phyloP scores from a whole-genome alignment of 345 rosid genomes.

The Geranium brycei region DNA sequence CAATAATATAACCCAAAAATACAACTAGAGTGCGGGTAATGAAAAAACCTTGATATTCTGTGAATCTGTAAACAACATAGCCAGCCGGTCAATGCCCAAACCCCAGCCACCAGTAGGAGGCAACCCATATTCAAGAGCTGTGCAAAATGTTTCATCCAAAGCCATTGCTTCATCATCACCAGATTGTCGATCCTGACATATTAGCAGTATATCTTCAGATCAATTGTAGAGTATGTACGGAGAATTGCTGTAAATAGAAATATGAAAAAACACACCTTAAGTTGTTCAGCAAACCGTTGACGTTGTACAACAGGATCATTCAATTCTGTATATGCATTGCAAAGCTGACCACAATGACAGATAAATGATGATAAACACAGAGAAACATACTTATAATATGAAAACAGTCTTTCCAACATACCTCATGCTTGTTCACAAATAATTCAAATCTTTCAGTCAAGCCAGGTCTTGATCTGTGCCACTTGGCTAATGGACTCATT shows the following conservation, averaged over 20 bases:
- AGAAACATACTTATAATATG: too few species aligned
- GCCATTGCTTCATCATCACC: constrained; percentile 99
- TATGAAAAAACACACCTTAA: constrained; percentile 39
- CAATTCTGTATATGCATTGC: constrained; percentile 93
- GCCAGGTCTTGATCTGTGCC: constrained; percentile 60
- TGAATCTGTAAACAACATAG: constrained; percentile 87
- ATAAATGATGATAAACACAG: constrained; percentile 3
- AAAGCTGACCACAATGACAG: constrained; percentile 31
- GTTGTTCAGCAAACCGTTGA: constrained; percentile 81
- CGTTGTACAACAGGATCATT: constrained; percentile 97
- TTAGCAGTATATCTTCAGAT: too few species aligned
- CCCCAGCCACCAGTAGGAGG: constrained; percentile 99
- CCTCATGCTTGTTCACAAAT: constrained; percentile 85
- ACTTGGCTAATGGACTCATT: constrained; percentile 83
- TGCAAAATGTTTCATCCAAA: constrained; percentile 80
- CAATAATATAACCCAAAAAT: not conserved
- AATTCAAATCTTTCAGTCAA: constrained; percentile 92
- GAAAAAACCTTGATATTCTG: constrained; percentile 75
- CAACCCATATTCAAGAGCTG: constrained; percentile 74
- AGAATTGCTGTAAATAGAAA: not conserved
- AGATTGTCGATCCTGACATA: constrained; percentile 61
- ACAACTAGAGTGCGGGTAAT: constrained; percentile 3
- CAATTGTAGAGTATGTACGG: not conserved
- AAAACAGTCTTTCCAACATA: constrained; percentile 10
- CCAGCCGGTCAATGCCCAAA: constrained; percentile 69